Evolutionary conservation across 805 yeast genomes (phyloP).

Genomic region (Alloascoidea hylecoeti): DNA sequence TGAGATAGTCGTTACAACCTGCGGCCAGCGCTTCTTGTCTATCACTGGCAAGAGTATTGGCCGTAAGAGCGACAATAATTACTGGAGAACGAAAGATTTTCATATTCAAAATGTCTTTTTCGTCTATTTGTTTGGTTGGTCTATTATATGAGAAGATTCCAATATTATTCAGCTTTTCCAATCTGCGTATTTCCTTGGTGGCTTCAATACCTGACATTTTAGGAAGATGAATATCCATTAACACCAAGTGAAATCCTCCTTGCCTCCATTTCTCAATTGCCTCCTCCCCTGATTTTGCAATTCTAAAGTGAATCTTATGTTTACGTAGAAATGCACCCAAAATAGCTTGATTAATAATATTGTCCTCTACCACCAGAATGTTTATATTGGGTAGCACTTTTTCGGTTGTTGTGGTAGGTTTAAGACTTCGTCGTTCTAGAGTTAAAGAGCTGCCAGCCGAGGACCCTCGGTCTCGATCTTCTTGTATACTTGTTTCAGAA

Average conservation of each 20-base stretch:
- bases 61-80: slow-evolving; percentile 95
- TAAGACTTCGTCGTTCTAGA: slow-evolving; percentile 7
- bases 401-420: slow-evolving; percentile 9
- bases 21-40: slow-evolving; percentile 87
- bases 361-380: slow-evolving; percentile 91
- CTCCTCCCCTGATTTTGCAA: slow-evolving; percentile 89
- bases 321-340: slow-evolving; percentile 77
- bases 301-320: slow-evolving; percentile 69
- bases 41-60: slow-evolving; percentile 75
- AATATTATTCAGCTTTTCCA: slow-evolving; percentile 69
- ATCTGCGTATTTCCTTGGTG: slow-evolving; percentile 75
- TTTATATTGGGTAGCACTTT: slow-evolving; percentile 80
- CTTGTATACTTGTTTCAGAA: too few relatives aligned
- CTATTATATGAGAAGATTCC: slow-evolving; percentile 36
- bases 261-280: slow-evolving; percentile 90
- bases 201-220: slow-evolving; percentile 94
- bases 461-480: too few relatives aligned
- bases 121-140: too few relatives aligned
- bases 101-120: slow-evolving; percentile 43
- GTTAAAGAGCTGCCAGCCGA: slow-evolving; percentile 14
- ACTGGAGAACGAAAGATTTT: slow-evolving; percentile 78
- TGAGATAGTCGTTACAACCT: slow-evolving; percentile 93
- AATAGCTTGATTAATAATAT: slow-evolving; percentile 85
- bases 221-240: slow-evolving; percentile 96
- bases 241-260: slow-evolving; percentile 88